Base-by-base conservation (phyloP, 2,329 filamentous ascomycete species). In the Gremmenia infestans region DNA sequence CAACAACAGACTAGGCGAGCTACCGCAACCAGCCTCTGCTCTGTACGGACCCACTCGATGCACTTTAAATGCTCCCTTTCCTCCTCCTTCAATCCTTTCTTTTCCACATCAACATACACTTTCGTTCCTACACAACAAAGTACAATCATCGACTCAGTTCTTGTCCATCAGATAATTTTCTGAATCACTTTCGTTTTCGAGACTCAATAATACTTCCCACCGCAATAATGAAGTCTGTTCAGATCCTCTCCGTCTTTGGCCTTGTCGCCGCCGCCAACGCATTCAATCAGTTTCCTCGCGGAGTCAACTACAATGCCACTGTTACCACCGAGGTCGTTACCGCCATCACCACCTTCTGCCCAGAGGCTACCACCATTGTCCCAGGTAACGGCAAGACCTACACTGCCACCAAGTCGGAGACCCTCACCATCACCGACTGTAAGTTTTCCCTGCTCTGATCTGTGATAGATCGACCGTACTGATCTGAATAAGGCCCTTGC, bases 371-470 rank as follows among this genome's bases (percentile, higher is more conserved):
- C 50, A 71, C 71, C 45, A 63, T 79, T 55, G 70, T 71, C 48
- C 67, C 74, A 63, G 70, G 70, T 56, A 76, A 76, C 68, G 87
- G 81, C 65, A 76, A 80, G 56, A 72, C 72, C 55, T 63, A 76
- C 66, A 77, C 75, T 63, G 67, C 77, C 67, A 72, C 71, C 60
- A 9, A 70, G 65, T 63, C 69, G 73, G 50, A 72, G 37, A 50
- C 51, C 74, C 70, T 83, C 61, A 82, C 78, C 65, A 76, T 86
- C 54, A 76, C 73, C 39, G 72, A 81, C 68, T 81, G 79, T 71
- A 77, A 78, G 56, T 81, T 42, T 56, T 7, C 25, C 25, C 7
- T 28, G 25, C 25, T 28, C 25, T 8, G 25, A 28, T 28, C 25
- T 28, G 25, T 7, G 5, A 1, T 28, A 28, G 25, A 28, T 28